Percentiles rank a stretch among this genome's conserved stretches.
Evolutionary conservation across 2,329 filamentous ascomycete species (phyloP).

Genomic region (Venturia carpophila): DNA sequence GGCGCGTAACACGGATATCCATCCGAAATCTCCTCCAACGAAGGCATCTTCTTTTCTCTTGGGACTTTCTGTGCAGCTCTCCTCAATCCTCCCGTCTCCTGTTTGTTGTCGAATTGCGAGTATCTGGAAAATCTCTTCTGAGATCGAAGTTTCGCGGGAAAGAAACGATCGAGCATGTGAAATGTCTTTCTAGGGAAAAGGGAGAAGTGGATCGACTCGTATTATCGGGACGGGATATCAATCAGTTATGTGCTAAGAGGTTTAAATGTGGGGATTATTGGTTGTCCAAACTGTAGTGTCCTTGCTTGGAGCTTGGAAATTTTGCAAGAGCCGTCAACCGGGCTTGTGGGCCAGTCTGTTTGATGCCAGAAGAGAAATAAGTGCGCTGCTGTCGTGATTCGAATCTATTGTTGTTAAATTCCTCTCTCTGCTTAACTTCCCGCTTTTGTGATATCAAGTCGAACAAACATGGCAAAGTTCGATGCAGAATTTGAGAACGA

Average conservation of each 20-base stretch:
- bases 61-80: background rate
- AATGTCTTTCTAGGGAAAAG: background rate
- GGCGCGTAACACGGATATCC: slow-evolving; percentile 1
- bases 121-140: background rate
- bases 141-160: background rate
- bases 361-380: background rate
- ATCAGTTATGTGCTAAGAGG: background rate
- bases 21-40: background rate
- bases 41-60: background rate
- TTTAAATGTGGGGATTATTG: background rate
- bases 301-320: background rate
- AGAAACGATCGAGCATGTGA: background rate
- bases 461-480: too few species aligned
- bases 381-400: background rate
- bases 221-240: background rate
- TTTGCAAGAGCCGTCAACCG: background rate
- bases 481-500: background rate
- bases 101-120: background rate
- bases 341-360: background rate
- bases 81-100: background rate
- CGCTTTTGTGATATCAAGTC: background rate
- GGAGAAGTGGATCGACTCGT: background rate
- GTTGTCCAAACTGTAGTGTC: background rate
- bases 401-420: background rate
- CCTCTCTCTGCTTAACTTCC: background rate